Evolutionary conservation across 805 yeast genomes (phyloP), one percentile per base, ranked within the genome.

Genomic region (Zygoascus biomembranicola): DNA sequence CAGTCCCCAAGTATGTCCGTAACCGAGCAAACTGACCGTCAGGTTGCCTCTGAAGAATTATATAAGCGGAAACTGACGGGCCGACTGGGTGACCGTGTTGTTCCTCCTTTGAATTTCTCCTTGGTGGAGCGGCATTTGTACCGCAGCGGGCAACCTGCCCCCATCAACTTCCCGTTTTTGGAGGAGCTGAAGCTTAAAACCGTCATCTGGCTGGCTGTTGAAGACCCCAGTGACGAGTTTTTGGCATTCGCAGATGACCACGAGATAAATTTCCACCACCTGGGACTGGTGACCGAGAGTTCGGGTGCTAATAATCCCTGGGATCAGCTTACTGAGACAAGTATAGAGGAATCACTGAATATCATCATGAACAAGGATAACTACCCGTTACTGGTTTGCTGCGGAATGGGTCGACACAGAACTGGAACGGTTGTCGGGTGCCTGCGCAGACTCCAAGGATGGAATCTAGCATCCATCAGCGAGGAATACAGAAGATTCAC

Each of bases 351-450:
- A 56, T 95, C 97, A 0, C 70, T 92, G 57, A 85, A 84, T 57
- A 76, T 89, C 35, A 85, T 92, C 18, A 79, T 84, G 45, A 79
- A 87, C 61, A 77, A 77, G 57, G 76, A 79, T n/a, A 81, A 82
- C 66, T 87, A 88, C 63, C 98, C 99, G 0, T 63, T 94, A 57
- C 72, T 94, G 50, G 90, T 90, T 4, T 94, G 98, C 68, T 94
- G 98, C 63, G 97, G 97, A 13, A 94, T 94, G 99, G 99, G 99
- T 0, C 75, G 99, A 60, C 99, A 92, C 68, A 76, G 99, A 59
- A 90, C 98, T 0, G 99, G 99, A 1, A 90, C 98, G 0, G 96
- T 94, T 2, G 81, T 94, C 55, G 99, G 99, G 0, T 92, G 99
- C 68, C 72, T 92, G 47, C 74, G 99, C 58, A 77, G 96, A 55